Evolutionary conservation across 352 stramenopile genomes (phyloP), one percentile per base, ranked within the genome.

Genomic region (Globisporangium irregulare): DNA sequence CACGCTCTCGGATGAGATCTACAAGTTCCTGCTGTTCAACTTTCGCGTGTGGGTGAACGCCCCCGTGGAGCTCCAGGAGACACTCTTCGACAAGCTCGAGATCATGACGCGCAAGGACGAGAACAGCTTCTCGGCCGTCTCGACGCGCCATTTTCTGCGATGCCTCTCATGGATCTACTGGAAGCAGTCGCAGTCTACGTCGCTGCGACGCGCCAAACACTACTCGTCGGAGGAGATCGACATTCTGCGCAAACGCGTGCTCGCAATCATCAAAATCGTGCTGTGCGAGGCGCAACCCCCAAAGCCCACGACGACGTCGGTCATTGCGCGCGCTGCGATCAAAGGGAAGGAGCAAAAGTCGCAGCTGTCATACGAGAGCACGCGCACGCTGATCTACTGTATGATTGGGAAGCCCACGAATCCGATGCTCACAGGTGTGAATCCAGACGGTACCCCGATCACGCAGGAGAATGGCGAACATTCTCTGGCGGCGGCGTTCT

Each of bases 331-430:
- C 43, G 74, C 82, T 10, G 36, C 29, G 7, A 62, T 67, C 18
- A 91, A 91, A 48, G 80, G 75, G 5, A 86, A 87, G 32, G 82
- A 91, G 51, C 71, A 82, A 4, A 89, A 92, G 70, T 87, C 83
- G 25, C 85, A 92, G 69, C 58, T 95, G 9, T 95, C 87, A 18
- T 95, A 91, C 46, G 87, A 93, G 67, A 91, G 81, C 62, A 93
- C 86, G n/a, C 77, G 84, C 1, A 86, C 84, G 27, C 72, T 95
- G 34, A 92, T 95, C 24, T 95, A 92, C 63, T 91, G 87, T 65
- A 95, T 95, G 87, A 91, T 95, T 59, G 85, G 87, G 7, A 95
- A 95, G 55, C 79, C 85, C 36, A 91, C 84, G 36, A 89, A 90
- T 32, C 81, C 82, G 15, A 90, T 89, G 79, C 77, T 87, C 20